Evolutionary conservation across 2,329 filamentous ascomycete genomes (phyloP), one percentile per base, ranked within the genome.

Genomic region (Monascus ruber): DNA sequence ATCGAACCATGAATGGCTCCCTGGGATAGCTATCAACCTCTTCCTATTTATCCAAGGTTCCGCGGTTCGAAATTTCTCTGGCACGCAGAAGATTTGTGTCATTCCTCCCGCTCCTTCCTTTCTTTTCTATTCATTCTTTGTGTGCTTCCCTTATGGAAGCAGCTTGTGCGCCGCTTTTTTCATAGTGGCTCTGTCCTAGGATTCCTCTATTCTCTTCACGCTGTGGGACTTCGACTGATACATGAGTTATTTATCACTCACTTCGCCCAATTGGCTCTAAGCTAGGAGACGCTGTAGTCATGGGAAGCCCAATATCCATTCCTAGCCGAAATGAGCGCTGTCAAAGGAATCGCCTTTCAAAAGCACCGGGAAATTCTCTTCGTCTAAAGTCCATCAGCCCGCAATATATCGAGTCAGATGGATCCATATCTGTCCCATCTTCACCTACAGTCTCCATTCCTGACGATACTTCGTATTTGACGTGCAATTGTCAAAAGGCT

Each of bases 221-320:
- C 17, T 3, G 17, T 17, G 17, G 17, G 17, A 17, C 3, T 17
- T 17, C 17, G 17, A 17, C 17, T 17, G 17, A 17, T 17, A 17
- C 17, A 17, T 17, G 17, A 31, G 37, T 33, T 34, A 31, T 33
- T 11, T 33, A 17, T 11, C 10, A 25, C 24, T 29, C 27, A 26
- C 25, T 31, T 26, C n/a, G 26, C 36, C 25, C 34, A 6, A 25
- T 35, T 27, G n/a, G 29, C 26, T 31, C 27, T 25, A 8, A 35
- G 35, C 24, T 2, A n/a, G 10, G 26, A 11, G 3, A 17, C 24
- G 8, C 9, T 26, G 33, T 49, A 50, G 48, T 40, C 48, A 64
- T 64, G 61, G 61, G 61, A 46, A 62, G 57, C 46, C 51, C 48
- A 17, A 54, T 56, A 38, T 64, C 61, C 28, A 53, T 49, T 35